phyloP scores from a whole-genome alignment of 1,284 basidiomycete genomes.

The Puccinia coronata region DNA sequence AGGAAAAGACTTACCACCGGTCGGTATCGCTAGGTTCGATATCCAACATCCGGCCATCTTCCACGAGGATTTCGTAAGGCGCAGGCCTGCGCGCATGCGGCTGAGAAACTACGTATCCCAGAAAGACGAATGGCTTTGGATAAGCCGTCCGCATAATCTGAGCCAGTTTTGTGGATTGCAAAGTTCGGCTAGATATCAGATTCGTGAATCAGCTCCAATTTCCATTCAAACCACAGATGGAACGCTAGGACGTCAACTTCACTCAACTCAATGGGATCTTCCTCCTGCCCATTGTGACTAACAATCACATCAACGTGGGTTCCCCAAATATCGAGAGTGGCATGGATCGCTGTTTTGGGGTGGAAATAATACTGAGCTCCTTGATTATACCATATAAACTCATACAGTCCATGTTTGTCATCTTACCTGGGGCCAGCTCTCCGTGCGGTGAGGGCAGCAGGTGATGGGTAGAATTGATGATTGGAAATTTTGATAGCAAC shows the following conservation, averaged over 20 bases:
- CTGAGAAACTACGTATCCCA: conserved; percentile 79
- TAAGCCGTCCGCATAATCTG: conserved; percentile 73
- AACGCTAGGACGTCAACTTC: not conserved
- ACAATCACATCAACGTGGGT: conserved; percentile 78
- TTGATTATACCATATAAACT: not conserved
- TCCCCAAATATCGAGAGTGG: conserved; percentile 80
- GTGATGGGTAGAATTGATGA: conserved; percentile 84
- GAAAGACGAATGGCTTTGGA: conserved; percentile 78
- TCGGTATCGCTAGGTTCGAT: conserved; percentile 72
- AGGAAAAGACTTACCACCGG: conserved; percentile 74
- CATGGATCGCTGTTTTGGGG: conserved; percentile 71
- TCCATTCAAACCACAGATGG: not conserved
- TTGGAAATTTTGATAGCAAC: conserved; percentile 86
- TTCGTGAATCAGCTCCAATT: not conserved
- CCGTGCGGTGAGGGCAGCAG: conserved; percentile 81
- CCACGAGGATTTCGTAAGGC: conserved; percentile 76
- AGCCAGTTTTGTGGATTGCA: conserved; percentile 81
- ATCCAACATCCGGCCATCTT: conserved; percentile 62
- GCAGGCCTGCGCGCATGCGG: conserved; percentile 73
- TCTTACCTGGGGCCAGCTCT: conserved; percentile 73
- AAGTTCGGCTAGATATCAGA: conserved; percentile 73
- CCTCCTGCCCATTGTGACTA: conserved; percentile 81
- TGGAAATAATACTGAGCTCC: not conserved
- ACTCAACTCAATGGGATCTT: conserved; percentile 48
- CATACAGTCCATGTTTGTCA: not conserved